Conservation (phyloP, 1,139 yeast genomes). For the Nakaseomyces glabratus region DNA sequence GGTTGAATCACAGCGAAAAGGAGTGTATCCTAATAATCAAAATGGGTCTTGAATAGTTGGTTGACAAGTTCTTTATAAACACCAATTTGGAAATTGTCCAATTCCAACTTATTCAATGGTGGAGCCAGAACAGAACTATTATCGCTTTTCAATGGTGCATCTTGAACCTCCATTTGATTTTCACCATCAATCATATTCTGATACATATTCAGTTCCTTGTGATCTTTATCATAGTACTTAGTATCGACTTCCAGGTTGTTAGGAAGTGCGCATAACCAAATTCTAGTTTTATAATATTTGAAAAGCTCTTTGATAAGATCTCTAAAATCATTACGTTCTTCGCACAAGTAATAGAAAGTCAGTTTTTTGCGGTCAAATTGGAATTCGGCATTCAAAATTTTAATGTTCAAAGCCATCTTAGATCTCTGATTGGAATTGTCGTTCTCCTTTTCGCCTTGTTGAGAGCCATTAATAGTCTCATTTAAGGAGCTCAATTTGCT, state of each 20-base stretch:
- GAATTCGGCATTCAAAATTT: conserved; percentile 70
- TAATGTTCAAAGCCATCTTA: conserved; percentile 32
- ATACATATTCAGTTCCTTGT: conserved; percentile 27
- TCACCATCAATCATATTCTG: conserved; percentile 29
- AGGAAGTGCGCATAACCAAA: conserved; percentile 90
- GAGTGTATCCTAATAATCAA: too few species aligned
- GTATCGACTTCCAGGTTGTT: conserved; percentile 28
- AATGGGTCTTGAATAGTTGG: conserved; percentile 17
- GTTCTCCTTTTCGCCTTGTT: conserved; percentile 5
- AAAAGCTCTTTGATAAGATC: conserved; percentile 86
- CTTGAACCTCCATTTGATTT: conserved; percentile 12
- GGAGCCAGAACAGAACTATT: conserved; percentile 25
- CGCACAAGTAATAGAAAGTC: conserved; percentile 70
- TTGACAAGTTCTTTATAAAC: conserved; percentile 32
- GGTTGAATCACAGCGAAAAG: too few species aligned
- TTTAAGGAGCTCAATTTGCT: conserved; percentile 31
- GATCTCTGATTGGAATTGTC: conserved; percentile 1
- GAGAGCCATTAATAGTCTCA: conserved; percentile 13
- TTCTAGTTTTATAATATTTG: conserved; percentile 88
- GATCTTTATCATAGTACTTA: conserved; percentile 26
- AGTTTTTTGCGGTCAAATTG: conserved; percentile 92
- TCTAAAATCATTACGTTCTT: conserved; percentile 82
- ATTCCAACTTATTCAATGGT: conserved; percentile 23
- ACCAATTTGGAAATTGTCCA: conserved; percentile 31
- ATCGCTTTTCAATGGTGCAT: conserved; percentile 21